phyloP scores from a whole-genome alignment of 2,329 filamentous ascomycete genomes.

The Alternaria brassicicola region DNA sequence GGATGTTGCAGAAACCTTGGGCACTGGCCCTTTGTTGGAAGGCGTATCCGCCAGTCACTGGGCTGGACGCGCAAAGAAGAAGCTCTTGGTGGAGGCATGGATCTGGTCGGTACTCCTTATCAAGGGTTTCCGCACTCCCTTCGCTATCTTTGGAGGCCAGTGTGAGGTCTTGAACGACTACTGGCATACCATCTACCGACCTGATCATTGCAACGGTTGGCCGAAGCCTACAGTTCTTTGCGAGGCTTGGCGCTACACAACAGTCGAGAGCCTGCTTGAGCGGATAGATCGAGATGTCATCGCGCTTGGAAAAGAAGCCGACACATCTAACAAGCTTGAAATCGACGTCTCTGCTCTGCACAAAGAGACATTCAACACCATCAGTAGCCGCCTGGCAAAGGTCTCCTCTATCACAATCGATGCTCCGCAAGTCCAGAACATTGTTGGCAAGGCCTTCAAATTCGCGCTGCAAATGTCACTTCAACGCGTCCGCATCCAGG shows the following conservation, averaged over 20 bases:
- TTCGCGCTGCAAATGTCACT: conserved; percentile 23
- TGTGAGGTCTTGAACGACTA: background rate
- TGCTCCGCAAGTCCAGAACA: background rate
- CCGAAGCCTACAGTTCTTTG: background rate
- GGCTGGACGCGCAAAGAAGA: conserved; percentile 12
- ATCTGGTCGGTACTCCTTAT: conserved; percentile 21
- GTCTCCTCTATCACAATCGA: background rate
- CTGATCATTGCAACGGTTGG: conserved; percentile 7
- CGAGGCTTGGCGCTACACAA: conserved; percentile 19
- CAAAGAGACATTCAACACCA: background rate
- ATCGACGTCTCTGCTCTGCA: background rate
- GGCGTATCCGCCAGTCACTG: conserved; percentile 2
- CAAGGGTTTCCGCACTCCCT: conserved; percentile 12
- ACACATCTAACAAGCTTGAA: background rate
- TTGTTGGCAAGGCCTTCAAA: conserved; percentile 23
- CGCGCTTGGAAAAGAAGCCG: too few relatives aligned
- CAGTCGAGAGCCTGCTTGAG: background rate
- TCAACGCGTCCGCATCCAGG: conserved; percentile 24
- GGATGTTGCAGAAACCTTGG: background rate
- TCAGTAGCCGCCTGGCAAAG: background rate
- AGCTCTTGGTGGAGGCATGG: conserved; percentile 19
- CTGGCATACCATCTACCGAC: conserved; percentile 7
- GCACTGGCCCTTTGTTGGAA: background rate
- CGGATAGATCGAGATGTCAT: background rate
- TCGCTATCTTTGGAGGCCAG: conserved; percentile 2